Evolutionary conservation across 2,329 filamentous ascomycete species (phyloP).

Genomic region (Nothophoma quercina): DNA sequence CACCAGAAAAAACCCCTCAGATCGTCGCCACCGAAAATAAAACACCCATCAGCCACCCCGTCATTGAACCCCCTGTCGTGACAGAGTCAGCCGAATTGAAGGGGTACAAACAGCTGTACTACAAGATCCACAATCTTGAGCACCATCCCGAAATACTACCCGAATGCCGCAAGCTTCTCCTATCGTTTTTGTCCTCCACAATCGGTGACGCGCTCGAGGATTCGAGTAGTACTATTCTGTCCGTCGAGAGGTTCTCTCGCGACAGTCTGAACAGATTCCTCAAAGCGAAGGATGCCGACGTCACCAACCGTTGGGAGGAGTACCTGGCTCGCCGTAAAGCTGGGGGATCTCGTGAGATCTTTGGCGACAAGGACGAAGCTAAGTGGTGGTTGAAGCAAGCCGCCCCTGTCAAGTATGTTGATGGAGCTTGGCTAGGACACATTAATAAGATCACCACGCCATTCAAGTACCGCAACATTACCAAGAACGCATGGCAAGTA

Average conservation of each 20-base stretch:
- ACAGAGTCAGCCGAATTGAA: slow-evolving; percentile 13
- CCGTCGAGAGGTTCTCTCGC: slow-evolving; percentile 41
- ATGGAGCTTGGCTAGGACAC: slow-evolving; percentile 59
- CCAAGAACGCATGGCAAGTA: slow-evolving; percentile 57
- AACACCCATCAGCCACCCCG: background rate
- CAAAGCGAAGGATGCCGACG: slow-evolving; percentile 39
- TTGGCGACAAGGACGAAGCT: slow-evolving; percentile 48
- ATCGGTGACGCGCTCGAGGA: slow-evolving; percentile 28
- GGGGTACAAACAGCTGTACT: slow-evolving; percentile 48
- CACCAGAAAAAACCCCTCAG: background rate
- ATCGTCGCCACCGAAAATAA: background rate
- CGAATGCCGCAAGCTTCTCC: slow-evolving; percentile 43
- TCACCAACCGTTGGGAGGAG: slow-evolving; percentile 43
- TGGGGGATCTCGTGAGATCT: slow-evolving; percentile 48
- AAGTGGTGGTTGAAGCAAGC: slow-evolving; percentile 51
- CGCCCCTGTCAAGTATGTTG: slow-evolving; percentile 57
- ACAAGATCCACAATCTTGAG: slow-evolving; percentile 54
- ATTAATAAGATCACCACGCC: slow-evolving; percentile 56
- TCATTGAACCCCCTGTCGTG: background rate
- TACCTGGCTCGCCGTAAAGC: slow-evolving; percentile 47
- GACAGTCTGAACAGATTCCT: slow-evolving; percentile 38
- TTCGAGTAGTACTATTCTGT: slow-evolving; percentile 38
- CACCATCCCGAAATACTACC: slow-evolving; percentile 45
- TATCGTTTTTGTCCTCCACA: slow-evolving; percentile 48
- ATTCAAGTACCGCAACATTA: slow-evolving; percentile 49